A percentile compares a stretch with the other conserved stretches of the same genome.
phyloP scores from a whole-genome alignment of 305 asterid species.

The Solanum hybrid region DNA sequence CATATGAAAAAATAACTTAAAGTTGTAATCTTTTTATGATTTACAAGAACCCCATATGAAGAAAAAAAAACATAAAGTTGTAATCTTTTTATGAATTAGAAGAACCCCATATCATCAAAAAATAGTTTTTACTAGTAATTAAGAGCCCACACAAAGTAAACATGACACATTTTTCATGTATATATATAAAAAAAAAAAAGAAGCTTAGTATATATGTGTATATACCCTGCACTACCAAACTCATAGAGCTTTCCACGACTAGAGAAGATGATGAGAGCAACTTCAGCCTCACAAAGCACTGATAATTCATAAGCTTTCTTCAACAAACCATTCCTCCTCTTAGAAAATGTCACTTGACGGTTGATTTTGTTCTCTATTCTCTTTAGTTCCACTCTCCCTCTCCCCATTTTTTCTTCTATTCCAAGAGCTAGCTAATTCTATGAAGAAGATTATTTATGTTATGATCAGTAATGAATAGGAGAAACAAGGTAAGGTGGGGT shows the following conservation, averaged over 20 bases:
- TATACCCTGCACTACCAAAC: conserved; percentile 61
- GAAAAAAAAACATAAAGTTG: not conserved
- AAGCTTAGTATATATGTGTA: not conserved
- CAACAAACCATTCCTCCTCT: conserved; percentile 70
- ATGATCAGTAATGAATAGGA: conserved; percentile 7
- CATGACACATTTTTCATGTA: not conserved
- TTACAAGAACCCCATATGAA: not conserved
- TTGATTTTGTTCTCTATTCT: conserved; percentile 81
- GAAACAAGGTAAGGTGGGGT: not conserved
- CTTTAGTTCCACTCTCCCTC: conserved; percentile 75
- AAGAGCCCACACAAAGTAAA: not conserved
- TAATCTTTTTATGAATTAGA: not conserved
- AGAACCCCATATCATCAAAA: not conserved
- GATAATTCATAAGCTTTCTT: conserved; percentile 89
- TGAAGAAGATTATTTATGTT: not conserved
- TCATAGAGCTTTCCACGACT: conserved; percentile 78
- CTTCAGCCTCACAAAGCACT: conserved; percentile 83
- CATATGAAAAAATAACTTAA: not conserved
- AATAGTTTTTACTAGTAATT: not conserved
- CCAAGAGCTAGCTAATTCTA: not conserved
- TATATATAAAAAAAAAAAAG: not conserved
- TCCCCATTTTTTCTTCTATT: conserved; percentile 40
- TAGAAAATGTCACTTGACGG: conserved; percentile 72
- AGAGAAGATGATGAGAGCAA: conserved; percentile 82
- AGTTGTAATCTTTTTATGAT: not conserved